Base-by-base conservation (phyloP, 2,329 filamentous ascomycete species). In the Aspergillus thermomutatus region DNA sequence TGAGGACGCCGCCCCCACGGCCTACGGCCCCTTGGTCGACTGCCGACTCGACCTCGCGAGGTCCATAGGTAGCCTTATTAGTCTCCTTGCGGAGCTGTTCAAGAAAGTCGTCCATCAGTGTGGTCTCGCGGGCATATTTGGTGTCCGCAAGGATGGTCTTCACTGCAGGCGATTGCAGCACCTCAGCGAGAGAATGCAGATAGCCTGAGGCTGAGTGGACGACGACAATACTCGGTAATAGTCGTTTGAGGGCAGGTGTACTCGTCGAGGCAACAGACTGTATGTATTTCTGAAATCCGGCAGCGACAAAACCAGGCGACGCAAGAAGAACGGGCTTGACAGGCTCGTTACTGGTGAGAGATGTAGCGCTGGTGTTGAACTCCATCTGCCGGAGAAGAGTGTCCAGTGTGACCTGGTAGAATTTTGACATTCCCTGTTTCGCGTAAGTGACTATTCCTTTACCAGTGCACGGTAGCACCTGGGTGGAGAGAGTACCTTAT, bases 21-120 rank as follows among this genome's bases (percentile, higher is more conserved):
- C 92, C 92, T 0, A 97, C 91, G 0, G 92, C 94, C 1, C 93
- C 93, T 65, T 94, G 90, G 10, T 87, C 86, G 3, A 97, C 87
- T 0, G 93, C 93, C 59, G 84, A 85, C 69, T 91, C 87, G 2
- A 96, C 92, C 53, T 96, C 91, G 14, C 81, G 83, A 0, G 88
- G 85, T 0, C 94, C 94, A 74, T 99, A 99, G 83, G 92, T 96
- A 2, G 92, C 93, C 55, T 89, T 85, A 2, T 90, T 90, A 63
- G 97, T 92, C 60, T 97, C 92, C 58, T 85, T 85, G 52, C 92
- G 87, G 57, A 99, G 79, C 59, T 90, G 80, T 0, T 87, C 83
- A 65, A 89, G 86, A 70, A 97, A 92, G 47, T 87, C 84, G 66
- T 97, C 92, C 86, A 99, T 92, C 58, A 91, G 80, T 40, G 82